phyloP scores from a whole-genome alignment of 2,329 filamentous ascomycete species.

The Acrocalymma vagum region DNA sequence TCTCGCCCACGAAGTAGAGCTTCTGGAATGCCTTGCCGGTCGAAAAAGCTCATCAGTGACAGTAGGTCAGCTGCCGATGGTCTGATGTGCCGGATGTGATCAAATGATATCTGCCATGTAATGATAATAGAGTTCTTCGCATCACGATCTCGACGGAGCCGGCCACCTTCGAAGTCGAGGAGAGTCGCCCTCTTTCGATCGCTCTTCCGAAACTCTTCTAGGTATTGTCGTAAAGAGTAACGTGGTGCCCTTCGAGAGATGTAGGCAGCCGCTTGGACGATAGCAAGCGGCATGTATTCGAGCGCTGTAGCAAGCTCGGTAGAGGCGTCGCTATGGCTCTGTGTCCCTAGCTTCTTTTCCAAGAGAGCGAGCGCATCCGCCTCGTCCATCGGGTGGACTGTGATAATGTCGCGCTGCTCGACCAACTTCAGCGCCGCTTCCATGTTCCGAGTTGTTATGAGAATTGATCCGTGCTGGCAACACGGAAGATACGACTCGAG shows the following conservation, averaged over 20 bases:
- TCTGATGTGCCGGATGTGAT: slow-evolving; percentile 38
- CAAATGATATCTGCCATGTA: slow-evolving; percentile 41
- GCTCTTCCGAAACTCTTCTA: slow-evolving; percentile 47
- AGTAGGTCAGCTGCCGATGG: slow-evolving; percentile 50
- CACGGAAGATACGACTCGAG: slow-evolving; percentile 4
- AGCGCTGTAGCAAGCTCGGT: slow-evolving; percentile 24
- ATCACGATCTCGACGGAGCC: slow-evolving; percentile 38
- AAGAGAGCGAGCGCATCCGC: slow-evolving; percentile 6
- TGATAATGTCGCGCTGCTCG: slow-evolving; percentile 7
- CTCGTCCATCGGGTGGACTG: slow-evolving; percentile 11
- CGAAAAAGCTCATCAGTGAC: slow-evolving; percentile 56
- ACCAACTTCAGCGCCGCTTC: slow-evolving; percentile 10
- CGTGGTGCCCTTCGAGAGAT: slow-evolving; percentile 22
- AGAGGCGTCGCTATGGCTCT: neutral
- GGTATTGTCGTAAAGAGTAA: slow-evolving; percentile 37
- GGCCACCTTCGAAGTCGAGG: slow-evolving; percentile 23
- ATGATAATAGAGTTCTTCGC: slow-evolving; percentile 43
- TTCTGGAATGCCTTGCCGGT: slow-evolving; percentile 51
- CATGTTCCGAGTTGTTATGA: slow-evolving; percentile 9
- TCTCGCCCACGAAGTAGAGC: slow-evolving; percentile 29
- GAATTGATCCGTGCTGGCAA: slow-evolving; percentile 7
- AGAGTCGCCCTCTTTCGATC: slow-evolving; percentile 30
- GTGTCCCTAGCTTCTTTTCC: slow-evolving; percentile 7
- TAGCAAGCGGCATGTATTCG: slow-evolving; percentile 41
- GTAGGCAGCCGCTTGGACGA: slow-evolving; percentile 40